phyloP scores from a whole-genome alignment of 257 asterid genomes.

The Solanum clarkiae region DNA sequence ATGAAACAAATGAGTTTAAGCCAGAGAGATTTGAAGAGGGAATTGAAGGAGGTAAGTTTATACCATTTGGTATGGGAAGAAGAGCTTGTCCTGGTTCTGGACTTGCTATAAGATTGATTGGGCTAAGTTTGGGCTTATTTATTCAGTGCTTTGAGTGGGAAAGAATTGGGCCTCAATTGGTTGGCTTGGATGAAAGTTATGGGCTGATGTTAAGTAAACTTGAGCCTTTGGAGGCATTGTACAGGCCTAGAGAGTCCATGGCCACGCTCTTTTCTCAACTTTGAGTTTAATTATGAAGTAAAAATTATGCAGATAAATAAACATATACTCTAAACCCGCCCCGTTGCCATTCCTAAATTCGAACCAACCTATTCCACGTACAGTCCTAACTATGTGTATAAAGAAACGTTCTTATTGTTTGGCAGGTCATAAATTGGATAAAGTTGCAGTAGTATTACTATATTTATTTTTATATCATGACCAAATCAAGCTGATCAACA shows the following conservation, averaged over 20 bases:
- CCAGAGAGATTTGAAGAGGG: conserved; percentile 19
- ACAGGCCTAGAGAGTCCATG: conserved; percentile 18
- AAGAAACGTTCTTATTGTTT: too few relatives aligned
- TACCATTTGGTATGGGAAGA: conserved; percentile 41
- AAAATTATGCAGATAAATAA: too few relatives aligned
- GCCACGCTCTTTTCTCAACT: not conserved
- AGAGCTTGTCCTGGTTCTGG: conserved; percentile 36
- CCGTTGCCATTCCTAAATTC: too few relatives aligned
- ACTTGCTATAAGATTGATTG: conserved; percentile 29
- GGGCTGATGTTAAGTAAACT: conserved; percentile 24
- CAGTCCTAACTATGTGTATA: too few relatives aligned
- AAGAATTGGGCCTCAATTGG: conserved; percentile 10
- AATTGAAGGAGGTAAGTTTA: not conserved
- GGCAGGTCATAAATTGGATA: too few relatives aligned
- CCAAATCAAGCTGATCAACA: not conserved
- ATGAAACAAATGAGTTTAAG: conserved; percentile 6
- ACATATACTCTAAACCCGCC: too few relatives aligned
- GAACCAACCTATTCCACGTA: too few relatives aligned
- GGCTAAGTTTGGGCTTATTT: conserved; percentile 23
- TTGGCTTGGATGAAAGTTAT: conserved; percentile 8
- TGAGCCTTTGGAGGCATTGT: conserved; percentile 25
- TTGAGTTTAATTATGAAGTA: not conserved
- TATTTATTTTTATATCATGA: not conserved
- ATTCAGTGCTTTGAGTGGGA: conserved; percentile 47
- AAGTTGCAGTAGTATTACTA: too few relatives aligned